A percentile compares a stretch with the other conserved stretches of the same genome.
Evolutionary conservation across 2,329 filamentous ascomycete species (phyloP).

Genomic region (Lachnellula hyalina): DNA sequence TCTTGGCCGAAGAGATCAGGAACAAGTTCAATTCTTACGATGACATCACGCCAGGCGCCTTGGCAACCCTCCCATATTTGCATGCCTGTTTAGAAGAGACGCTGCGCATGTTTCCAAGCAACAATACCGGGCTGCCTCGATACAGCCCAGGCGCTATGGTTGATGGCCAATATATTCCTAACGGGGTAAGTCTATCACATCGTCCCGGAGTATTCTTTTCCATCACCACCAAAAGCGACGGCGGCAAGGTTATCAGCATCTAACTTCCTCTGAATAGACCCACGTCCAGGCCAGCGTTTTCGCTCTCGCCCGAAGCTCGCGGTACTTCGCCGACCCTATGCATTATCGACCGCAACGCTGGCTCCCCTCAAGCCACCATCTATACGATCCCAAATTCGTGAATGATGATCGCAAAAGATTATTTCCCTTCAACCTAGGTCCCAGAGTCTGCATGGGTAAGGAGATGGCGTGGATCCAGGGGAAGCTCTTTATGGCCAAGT

Average conservation of each 20-base stretch:
- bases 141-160: slow-evolving; percentile 2
- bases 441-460: background rate
- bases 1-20: background rate
- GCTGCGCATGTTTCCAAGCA: background rate
- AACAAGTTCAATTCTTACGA: background rate
- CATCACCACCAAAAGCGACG: no score
- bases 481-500: background rate
- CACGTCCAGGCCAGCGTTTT: background rate
- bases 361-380: background rate
- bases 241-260: no score
- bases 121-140: background rate
- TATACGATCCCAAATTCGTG: background rate
- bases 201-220: no score
- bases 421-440: background rate
- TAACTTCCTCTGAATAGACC: no score
- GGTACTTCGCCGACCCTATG: background rate
- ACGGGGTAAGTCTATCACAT: background rate
- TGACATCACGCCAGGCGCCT: background rate
- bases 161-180: background rate
- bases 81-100: background rate
- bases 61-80: background rate
- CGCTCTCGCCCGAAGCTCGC: background rate
- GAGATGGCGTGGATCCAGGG: background rate
- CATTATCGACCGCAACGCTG: background rate
- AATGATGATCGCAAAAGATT: background rate